Base-by-base conservation (phyloP, 2,329 filamentous ascomycete genomes). In the Rutstroemia sp. region DNA sequence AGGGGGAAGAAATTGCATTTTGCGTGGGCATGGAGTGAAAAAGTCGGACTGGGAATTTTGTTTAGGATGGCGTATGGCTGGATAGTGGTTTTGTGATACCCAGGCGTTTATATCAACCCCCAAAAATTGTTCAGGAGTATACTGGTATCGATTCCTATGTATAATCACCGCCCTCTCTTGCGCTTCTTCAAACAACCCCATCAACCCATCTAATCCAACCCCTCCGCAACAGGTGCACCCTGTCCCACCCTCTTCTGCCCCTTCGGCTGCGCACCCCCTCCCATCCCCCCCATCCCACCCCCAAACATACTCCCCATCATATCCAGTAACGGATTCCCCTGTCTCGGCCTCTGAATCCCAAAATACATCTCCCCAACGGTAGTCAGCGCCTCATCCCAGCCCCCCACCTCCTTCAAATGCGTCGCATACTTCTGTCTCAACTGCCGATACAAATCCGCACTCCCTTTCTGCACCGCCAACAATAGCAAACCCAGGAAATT, bases 241-340 rank as follows among this genome's bases (percentile, higher is more conserved):
- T 70, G 68, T 36, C 70, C 68, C 49, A 73, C 70, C 53, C 72
- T 69, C 57, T 65, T 67, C 45, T 68, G 71, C 60, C 73, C 64
- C 51, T 68, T 68, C 40, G 39, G 45, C 17, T n/a, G 40, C 25
- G 63, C 63, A 44, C 71, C 77, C 51, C 77, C 77, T 16, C 78
- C 81, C 25, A 78, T 81, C 6, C 84, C 86, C 19, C 78, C 81
- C 25, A 78, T 81, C 6, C 84, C 86, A 19, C 90, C 90, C 49
- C 92, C 92, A 67, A 99, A 88, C 78, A 99, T 83, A 60, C 84
- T 92, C 48, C 91, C 92, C 88, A 99, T 95, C 92, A 99, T 97
- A 70, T 99, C 94, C 73, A 97, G 83, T 71, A 99, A 76, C 3
- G 92, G 92, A 71, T 97, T 97, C 61, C 86, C 88, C 75, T 96